Conservation (phyloP, 176 grass and related monocot species). For the Oryza longistaminata region DNA sequence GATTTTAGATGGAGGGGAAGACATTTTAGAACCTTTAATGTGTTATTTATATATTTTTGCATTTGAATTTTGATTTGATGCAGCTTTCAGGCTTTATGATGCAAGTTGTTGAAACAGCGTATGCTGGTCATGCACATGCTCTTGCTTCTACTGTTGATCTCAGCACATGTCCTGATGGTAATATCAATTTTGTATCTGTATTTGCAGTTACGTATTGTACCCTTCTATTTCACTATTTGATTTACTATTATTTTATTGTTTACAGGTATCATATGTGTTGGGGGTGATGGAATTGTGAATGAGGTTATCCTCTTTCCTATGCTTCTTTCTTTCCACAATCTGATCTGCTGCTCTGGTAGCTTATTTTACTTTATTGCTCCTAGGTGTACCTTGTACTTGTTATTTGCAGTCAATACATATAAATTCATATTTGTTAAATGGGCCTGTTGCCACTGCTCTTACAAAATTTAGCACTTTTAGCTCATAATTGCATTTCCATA, state of each 20-base stretch:
- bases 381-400: background rate
- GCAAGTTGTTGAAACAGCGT: conserved; percentile 81
- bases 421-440: conserved; percentile 7
- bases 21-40: conserved; percentile 3
- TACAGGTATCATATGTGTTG: conserved; percentile 83
- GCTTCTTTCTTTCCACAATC: conserved; percentile 17
- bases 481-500: conserved; percentile 1
- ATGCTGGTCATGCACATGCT: conserved; percentile 83
- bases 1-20: background rate
- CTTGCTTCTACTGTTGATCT: conserved; percentile 78
- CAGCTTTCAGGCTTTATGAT: conserved; percentile 93
- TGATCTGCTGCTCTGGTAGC: background rate
- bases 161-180: conserved; percentile 75
- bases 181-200: conserved; percentile 15
- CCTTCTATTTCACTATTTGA: conserved; percentile 8
- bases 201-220: conserved; percentile 1
- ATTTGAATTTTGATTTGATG: conserved; percentile 60
- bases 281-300: conserved; percentile 93
- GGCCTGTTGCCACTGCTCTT: background rate
- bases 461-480: background rate
- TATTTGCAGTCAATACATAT: conserved; percentile 4
- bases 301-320: conserved; percentile 44
- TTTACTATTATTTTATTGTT: conserved; percentile 7
- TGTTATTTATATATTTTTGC: conserved; percentile 43
- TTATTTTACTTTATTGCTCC: conserved; percentile 20